A percentile compares a stretch with the other conserved stretches of the same genome.
phyloP scores from a whole-genome alignment of 176 grass and related monocot species.

The Aechmea fasciata region DNA sequence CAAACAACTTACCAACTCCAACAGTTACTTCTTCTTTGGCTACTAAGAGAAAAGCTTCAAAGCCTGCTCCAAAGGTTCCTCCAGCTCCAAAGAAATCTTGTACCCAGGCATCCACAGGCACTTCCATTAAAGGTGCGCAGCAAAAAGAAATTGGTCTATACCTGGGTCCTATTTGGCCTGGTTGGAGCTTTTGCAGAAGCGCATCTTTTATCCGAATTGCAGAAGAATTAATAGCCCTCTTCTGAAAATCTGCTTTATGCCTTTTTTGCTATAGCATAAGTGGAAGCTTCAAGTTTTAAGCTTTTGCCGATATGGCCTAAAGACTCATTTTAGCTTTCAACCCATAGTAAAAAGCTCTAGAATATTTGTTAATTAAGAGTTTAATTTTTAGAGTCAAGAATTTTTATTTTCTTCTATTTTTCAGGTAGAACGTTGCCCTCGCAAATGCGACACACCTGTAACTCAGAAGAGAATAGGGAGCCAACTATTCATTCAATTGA shows the following conservation, averaged over 20 bases:
- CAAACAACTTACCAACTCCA: constrained; percentile 20
- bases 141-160: background rate
- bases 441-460: background rate
- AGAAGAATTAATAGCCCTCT: too few species aligned
- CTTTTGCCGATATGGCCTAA: too few species aligned
- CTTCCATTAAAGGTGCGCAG: constrained; percentile 18
- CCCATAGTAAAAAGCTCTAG: too few species aligned
- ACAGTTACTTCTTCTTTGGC: constrained; percentile 22
- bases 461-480: constrained; percentile 16
- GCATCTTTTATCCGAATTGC: too few species aligned
- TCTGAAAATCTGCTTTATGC: too few species aligned
- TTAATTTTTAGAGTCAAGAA: too few species aligned
- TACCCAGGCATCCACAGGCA: background rate
- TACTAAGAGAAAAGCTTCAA: constrained; percentile 61
- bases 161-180: too few species aligned
- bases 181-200: too few species aligned
- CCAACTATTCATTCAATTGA: constrained; percentile 14
- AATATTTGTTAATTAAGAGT: too few species aligned
- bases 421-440: constrained; percentile 34
- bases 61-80: constrained; percentile 27
- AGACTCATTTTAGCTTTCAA: too few species aligned
- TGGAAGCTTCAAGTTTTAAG: too few species aligned
- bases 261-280: too few species aligned
- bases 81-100: constrained; percentile 38
- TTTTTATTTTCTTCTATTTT: background rate